A percentile compares a stretch with the other conserved stretches of the same genome.
Evolutionary conservation across 2,329 filamentous ascomycete species (phyloP).

Genomic region (Colletotrichum incanum): DNA sequence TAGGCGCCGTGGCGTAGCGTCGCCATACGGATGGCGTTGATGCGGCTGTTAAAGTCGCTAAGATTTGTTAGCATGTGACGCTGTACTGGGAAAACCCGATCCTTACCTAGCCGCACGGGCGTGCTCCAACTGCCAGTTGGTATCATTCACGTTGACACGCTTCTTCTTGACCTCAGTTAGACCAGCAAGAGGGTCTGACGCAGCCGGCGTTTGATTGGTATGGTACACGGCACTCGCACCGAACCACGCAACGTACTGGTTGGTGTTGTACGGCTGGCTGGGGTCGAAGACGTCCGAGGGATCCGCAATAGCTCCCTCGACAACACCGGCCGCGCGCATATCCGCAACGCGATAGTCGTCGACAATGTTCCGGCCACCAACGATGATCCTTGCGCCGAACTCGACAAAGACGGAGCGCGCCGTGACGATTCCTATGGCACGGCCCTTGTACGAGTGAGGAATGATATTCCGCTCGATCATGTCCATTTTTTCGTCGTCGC

Average conservation of each 20-base stretch:
- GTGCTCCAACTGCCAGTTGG: slow-evolving; percentile 98
- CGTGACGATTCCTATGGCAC: slow-evolving; percentile 96
- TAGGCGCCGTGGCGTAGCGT: slow-evolving; percentile 83
- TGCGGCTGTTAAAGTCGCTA: slow-evolving; percentile 87
- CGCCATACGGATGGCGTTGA: slow-evolving; percentile 77
- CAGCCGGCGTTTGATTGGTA: slow-evolving; percentile 78
- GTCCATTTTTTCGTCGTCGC: slow-evolving; percentile 96
- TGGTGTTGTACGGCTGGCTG: slow-evolving; percentile 95
- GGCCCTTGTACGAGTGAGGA: slow-evolving; percentile 98
- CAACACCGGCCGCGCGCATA: slow-evolving; percentile 81
- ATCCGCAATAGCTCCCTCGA: slow-evolving; percentile 93
- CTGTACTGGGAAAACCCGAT: slow-evolving; percentile 31
- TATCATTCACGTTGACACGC: slow-evolving; percentile 89
- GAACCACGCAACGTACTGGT: slow-evolving; percentile 99
- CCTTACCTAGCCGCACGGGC: slow-evolving; percentile 88
- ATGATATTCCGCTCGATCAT: slow-evolving; percentile 97
- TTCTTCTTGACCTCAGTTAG: slow-evolving; percentile 88
- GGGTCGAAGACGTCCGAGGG: slow-evolving; percentile 85
- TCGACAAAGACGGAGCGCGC: slow-evolving; percentile 97
- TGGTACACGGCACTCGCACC: slow-evolving; percentile 97
- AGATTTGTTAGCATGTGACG: slow-evolving; percentile 28
- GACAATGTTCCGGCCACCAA: slow-evolving; percentile 86
- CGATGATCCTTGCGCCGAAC: slow-evolving; percentile 94
- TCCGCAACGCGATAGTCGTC: slow-evolving; percentile 92
- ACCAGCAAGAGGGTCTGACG: slow-evolving; percentile 79